Evolutionary conservation across 495 filamentous ascomycete species (phyloP), one percentile per base, ranked within the genome.

Genomic region (Penicillium pancosmium): DNA sequence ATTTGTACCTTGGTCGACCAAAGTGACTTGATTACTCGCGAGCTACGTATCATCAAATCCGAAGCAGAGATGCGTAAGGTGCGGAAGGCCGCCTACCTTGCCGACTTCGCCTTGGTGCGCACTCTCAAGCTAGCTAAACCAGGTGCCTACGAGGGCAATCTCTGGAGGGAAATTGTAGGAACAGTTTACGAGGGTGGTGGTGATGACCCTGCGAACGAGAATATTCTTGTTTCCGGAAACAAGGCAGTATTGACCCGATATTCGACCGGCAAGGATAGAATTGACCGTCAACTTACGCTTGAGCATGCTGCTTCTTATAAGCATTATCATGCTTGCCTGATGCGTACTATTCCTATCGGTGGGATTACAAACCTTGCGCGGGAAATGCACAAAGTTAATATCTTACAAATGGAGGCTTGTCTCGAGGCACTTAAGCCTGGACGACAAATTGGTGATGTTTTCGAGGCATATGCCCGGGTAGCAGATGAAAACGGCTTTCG

Each of bases 171-270:
- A 21, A 63, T 68, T 41, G 50, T 55, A 4, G 63, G 63, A 0
- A 63, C 63, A 1, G 66, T 68, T 25, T 68, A 68, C 33, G 63
- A 68, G 25, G 63, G 63, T 15, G 63, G 66, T 12, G 63, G 63
- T 21, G 63, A 68, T 40, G 63, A 68, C 54, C 66, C 66, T 18
- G 63, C 66, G 12, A 68, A 68, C 25, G 63, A 68, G 38, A 68
- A 68, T 46, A 68, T 68, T 34, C 56, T 68, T n/a, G 63, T 68
- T 9, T 68, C 63, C 2, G 66, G 66, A 11, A 68, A 68, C 47
- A 65, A 68, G 54, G 66, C 66, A 0, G 63, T 68, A n/a, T 57
- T 68, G 1, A 68, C 66, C 23, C 63, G 63, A 2, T 68, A 68
- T 33, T 68, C 63, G 10, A 60, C 63, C 12, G 63, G 66, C n/a